phyloP scores from a whole-genome alignment of 768 basidiomycete species.

The Tulasnella sp. region DNA sequence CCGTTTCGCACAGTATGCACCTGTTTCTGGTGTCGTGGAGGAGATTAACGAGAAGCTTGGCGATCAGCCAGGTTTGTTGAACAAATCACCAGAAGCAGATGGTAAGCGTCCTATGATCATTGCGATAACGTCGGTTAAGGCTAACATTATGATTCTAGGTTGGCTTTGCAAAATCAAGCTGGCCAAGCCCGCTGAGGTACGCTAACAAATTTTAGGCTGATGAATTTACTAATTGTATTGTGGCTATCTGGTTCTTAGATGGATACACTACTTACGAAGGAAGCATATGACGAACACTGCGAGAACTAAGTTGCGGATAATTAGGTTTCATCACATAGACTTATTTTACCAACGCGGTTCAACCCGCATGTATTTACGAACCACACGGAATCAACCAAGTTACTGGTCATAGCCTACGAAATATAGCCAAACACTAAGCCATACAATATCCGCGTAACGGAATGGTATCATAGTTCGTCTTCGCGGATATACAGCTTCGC shows the following conservation, averaged over 20 bases:
- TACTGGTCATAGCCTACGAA: no score
- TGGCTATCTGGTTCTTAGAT: constrained; percentile 32
- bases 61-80: constrained; percentile 62
- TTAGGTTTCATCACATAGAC: no score
- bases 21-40: constrained; percentile 71
- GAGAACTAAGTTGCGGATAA: no score
- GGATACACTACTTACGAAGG: constrained; percentile 54
- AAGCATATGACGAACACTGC: constrained; percentile 58
- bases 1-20: constrained; percentile 55
- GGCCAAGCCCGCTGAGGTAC: constrained; percentile 61
- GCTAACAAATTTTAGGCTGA: constrained; percentile 15
- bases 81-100: constrained; percentile 72
- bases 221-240: neutral
- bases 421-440: no score
- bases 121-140: neutral
- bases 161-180: constrained; percentile 94
- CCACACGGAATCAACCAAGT: no score
- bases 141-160: constrained; percentile 49
- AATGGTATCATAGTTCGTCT: constrained; percentile 59
- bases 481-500: constrained; percentile 80
- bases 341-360: no score
- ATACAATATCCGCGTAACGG: no score
- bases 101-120: constrained; percentile 37
- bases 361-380: no score
- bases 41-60: constrained; percentile 65